These are phyloP conservation scores for Moesziomyces sp. DNA, from an alignment of 1,284 basidiomycete species.

Conservation along the genomic window DNA sequence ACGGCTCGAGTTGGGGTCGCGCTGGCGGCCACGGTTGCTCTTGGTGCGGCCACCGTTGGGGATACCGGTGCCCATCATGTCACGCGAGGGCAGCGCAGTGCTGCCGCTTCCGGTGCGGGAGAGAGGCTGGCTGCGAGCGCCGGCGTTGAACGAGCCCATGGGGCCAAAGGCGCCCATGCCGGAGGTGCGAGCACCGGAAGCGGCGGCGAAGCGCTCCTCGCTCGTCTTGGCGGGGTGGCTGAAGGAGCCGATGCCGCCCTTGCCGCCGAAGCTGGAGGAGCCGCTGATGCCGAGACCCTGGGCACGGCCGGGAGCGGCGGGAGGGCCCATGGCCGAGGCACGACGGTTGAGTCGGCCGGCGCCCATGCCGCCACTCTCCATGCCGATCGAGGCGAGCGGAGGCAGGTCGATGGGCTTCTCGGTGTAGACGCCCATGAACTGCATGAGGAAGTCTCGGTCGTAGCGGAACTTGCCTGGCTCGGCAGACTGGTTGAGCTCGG, in stretches of 20 bases:
- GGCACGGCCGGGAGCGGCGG: constrained; percentile 51
- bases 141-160: constrained; percentile 64
- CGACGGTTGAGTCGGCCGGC: constrained; percentile 54
- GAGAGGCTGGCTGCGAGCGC: constrained; percentile 61
- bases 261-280: constrained; percentile 58
- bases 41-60: constrained; percentile 62
- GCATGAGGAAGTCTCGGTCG: constrained; percentile 95
- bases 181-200: constrained; percentile 43
- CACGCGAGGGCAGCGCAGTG: constrained; percentile 62
- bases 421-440: constrained; percentile 95
- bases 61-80: constrained; percentile 66
- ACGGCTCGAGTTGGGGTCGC: constrained; percentile 57
- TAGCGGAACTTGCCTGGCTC: constrained; percentile 92
- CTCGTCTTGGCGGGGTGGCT: constrained; percentile 63
- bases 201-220: constrained; percentile 66
- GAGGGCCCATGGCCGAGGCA: constrained; percentile 59
- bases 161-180: constrained; percentile 61
- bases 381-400: constrained; percentile 88
- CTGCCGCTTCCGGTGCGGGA: constrained; percentile 66
- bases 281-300: constrained; percentile 59
- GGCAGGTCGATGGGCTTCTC: constrained; percentile 93
- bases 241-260: constrained; percentile 58
- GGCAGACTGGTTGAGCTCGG: constrained; percentile 85
- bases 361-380: constrained; percentile 64
- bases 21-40: constrained; percentile 64